phyloP scores from a whole-genome alignment of 2,329 filamentous ascomycete species.

The Pseudogymnoascus sp. region DNA sequence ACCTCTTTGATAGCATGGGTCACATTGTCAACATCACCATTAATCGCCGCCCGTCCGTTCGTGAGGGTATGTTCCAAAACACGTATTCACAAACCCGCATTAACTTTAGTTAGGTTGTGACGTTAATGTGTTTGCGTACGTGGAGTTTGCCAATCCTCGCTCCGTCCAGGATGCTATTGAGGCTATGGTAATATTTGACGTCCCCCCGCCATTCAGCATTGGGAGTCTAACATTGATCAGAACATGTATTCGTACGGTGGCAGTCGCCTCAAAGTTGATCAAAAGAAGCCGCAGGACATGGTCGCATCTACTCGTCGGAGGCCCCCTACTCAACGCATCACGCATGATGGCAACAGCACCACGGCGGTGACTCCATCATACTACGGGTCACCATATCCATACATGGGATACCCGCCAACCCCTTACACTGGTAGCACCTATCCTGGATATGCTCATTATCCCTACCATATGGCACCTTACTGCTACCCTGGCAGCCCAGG shows the following conservation, averaged over 20 bases:
- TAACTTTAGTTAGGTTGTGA: slow-evolving; percentile 21
- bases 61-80: slow-evolving; percentile 19
- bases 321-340: not conserved
- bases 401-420: slow-evolving; percentile 1
- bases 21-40: slow-evolving; percentile 29
- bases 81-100: not conserved
- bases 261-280: slow-evolving; percentile 22
- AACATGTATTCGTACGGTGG: slow-evolving; percentile 19
- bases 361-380: not conserved
- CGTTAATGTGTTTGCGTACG: slow-evolving; percentile 28
- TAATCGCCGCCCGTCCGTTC: slow-evolving; percentile 23
- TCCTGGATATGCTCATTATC: not conserved
- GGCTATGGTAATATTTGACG: slow-evolving; percentile 18
- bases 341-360: not conserved
- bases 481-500: not conserved
- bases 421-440: not conserved
- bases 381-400: not conserved
- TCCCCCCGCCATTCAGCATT: not conserved
- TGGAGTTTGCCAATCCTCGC: slow-evolving; percentile 24
- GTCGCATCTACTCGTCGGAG: not conserved
- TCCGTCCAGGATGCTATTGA: slow-evolving; percentile 17
- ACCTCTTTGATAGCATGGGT: slow-evolving; percentile 33
- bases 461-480: not conserved
- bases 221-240: slow-evolving; percentile 14
- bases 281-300: slow-evolving; percentile 24